These are phyloP conservation scores for Blakeslea trispora DNA, from an alignment of 371 early-diverging fungal species.

Conservation along the genomic window DNA sequence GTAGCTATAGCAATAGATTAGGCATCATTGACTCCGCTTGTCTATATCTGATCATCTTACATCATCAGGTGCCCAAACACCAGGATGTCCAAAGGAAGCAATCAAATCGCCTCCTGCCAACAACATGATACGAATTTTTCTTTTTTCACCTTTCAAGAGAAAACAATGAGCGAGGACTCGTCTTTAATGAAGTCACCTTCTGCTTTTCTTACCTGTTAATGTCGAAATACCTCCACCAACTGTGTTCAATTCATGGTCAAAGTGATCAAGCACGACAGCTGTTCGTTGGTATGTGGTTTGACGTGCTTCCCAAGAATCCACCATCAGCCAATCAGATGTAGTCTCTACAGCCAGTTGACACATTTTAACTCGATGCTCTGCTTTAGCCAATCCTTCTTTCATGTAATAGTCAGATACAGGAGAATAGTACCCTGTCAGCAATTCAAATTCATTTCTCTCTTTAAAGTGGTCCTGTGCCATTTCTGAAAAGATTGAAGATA, in stretches of 20 bases:
- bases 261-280: conserved; percentile 92
- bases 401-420: conserved; percentile 93
- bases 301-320: conserved; percentile 93
- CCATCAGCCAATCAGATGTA: conserved; percentile 92
- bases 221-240: conserved; percentile 57
- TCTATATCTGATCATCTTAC: conserved; percentile 54
- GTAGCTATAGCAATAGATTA: conserved; percentile 59
- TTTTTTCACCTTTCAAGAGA: conserved; percentile 50
- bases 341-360: conserved; percentile 85
- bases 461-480: conserved; percentile 91
- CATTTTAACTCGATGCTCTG: conserved; percentile 91
- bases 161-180: too few relatives aligned
- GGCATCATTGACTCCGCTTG: neutral
- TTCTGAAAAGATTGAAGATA: conserved; percentile 53
- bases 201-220: conserved; percentile 46
- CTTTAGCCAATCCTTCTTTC: conserved; percentile 88
- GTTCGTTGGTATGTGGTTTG: conserved; percentile 85
- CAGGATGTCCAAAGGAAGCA: conserved; percentile 90
- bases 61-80: conserved; percentile 90
- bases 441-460: conserved; percentile 76
- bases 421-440: conserved; percentile 94
- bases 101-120: conserved; percentile 97
- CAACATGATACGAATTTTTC: conserved; percentile 82
- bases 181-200: too few relatives aligned
- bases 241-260: conserved; percentile 83